Conservation (phyloP, 23 red algal genomes). For the Chondrus crispus region DNA sequence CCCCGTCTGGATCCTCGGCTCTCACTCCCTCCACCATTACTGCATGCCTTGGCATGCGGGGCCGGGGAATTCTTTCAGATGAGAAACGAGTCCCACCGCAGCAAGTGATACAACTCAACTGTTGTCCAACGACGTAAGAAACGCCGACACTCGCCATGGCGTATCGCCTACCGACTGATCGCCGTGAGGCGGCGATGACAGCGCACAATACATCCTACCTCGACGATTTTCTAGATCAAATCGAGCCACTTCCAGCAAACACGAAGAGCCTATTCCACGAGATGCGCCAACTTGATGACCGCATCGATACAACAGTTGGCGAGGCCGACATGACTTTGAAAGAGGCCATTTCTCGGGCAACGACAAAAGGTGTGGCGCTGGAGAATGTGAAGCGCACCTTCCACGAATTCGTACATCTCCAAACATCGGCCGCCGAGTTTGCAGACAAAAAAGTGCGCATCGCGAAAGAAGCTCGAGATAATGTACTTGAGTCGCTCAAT, state of each 20-base stretch:
- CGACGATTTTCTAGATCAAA: slow-evolving; percentile 34
- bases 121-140: too few relatives aligned
- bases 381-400: slow-evolving; percentile 32
- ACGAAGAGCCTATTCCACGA: slow-evolving; percentile 19
- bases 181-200: background rate
- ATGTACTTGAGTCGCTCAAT: slow-evolving; percentile 29
- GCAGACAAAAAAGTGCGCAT: slow-evolving; percentile 55
- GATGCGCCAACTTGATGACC: slow-evolving; percentile 34
- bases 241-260: slow-evolving; percentile 25
- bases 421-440: slow-evolving; percentile 16
- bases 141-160: too few relatives aligned
- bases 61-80: too few relatives aligned
- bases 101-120: too few relatives aligned
- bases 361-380: background rate
- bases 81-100: too few relatives aligned
- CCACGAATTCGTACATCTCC: slow-evolving; percentile 52
- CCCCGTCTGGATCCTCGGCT: too few relatives aligned
- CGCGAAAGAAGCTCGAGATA: slow-evolving; percentile 47
- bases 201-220: slow-evolving; percentile 6
- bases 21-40: too few relatives aligned
- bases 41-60: too few relatives aligned
- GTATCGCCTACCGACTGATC: slow-evolving; percentile 23
- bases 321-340: background rate
- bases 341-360: slow-evolving; percentile 23
- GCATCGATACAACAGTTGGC: background rate